Conservation (phyloP, 1,139 yeast species). For the Protomyces macrosporus region DNA sequence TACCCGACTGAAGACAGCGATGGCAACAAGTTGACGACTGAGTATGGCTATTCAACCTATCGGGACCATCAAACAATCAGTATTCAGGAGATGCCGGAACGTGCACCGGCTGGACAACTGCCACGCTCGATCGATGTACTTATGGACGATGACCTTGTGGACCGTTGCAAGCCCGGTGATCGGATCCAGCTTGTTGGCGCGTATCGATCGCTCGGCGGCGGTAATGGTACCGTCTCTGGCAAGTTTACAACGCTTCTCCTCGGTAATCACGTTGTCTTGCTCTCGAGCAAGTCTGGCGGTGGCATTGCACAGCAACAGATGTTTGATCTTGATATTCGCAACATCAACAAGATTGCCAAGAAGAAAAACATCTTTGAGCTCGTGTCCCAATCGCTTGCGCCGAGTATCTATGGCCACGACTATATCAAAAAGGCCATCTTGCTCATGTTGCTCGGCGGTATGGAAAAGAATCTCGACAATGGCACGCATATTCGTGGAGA, state of each 20-base stretch:
- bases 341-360: conserved; percentile 72
- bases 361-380: conserved; percentile 68
- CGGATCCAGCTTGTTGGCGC: conserved; percentile 93
- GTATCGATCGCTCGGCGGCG: conserved; percentile 82
- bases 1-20: conserved; percentile 92
- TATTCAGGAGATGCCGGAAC: conserved; percentile 97
- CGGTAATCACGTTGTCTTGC: conserved; percentile 82
- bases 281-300: conserved; percentile 78
- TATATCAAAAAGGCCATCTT: conserved; percentile 86
- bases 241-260: conserved; percentile 74
- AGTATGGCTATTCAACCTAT: conserved; percentile 88
- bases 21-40: conserved; percentile 81
- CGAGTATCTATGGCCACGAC: conserved; percentile 91
- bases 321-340: conserved; percentile 78
- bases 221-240: conserved; percentile 46
- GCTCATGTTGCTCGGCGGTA: conserved; percentile 87
- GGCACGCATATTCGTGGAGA: conserved; percentile 99
- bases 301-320: conserved; percentile 70
- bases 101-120: conserved; percentile 96
- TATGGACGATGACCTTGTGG: conserved; percentile 91
- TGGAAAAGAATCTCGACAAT: conserved; percentile 86
- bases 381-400: conserved; percentile 82
- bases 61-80: conserved; percentile 91
- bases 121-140: conserved; percentile 90
- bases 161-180: conserved; percentile 90